Conservation (phyloP, 768 basidiomycete species). For the Cystobasidium tubakii region DNA sequence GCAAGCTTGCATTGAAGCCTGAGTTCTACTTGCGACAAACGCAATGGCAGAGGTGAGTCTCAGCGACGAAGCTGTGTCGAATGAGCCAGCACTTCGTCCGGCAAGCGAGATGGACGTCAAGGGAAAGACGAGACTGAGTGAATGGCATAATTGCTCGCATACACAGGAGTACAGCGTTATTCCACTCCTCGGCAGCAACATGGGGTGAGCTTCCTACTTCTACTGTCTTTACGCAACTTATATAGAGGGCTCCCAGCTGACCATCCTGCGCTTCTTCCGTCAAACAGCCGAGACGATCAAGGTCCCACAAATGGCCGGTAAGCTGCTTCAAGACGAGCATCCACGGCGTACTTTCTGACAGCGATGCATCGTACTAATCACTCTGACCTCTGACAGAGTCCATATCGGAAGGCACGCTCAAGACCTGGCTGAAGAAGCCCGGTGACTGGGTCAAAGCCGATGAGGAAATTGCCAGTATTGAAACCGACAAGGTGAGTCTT, state of each 20-base stretch:
- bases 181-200: not conserved
- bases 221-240: too few relatives aligned
- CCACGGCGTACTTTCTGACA: too few relatives aligned
- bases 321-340: not conserved
- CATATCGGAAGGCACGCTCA: constrained; percentile 93
- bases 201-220: not conserved
- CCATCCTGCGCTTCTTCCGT: not conserved
- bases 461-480: constrained; percentile 95
- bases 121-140: not conserved
- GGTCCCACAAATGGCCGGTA: constrained; percentile 81
- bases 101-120: too few relatives aligned
- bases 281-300: constrained; percentile 65
- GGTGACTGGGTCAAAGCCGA: constrained; percentile 85
- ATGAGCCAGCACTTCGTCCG: too few relatives aligned
- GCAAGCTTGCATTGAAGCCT: not conserved
- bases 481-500: constrained; percentile 87
- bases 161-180: not conserved
- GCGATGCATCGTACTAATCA: not conserved
- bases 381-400: constrained; percentile 51
- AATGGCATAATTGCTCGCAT: not conserved
- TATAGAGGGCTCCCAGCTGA: not conserved
- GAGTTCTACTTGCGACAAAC: not conserved
- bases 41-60: not conserved
- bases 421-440: constrained; percentile 86
- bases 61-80: not conserved